phyloP scores from a whole-genome alignment of 495 filamentous ascomycete species.

The Hypoxylon lienhwacheense region DNA sequence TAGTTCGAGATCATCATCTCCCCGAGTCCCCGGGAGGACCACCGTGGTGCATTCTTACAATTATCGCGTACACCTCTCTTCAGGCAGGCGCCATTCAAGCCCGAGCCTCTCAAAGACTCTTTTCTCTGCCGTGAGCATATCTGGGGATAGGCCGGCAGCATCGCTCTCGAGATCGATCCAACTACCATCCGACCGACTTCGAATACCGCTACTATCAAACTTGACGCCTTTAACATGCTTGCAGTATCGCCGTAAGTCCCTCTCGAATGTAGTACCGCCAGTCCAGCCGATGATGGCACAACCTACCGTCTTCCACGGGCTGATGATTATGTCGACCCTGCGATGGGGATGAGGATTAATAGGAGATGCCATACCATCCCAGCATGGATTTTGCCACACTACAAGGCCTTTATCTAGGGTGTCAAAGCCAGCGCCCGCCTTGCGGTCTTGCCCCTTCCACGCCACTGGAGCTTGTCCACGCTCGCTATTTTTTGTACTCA shows the following conservation, averaged over 20 bases:
- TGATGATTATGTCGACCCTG: conserved; percentile 91
- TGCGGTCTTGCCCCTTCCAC: conserved; percentile 49
- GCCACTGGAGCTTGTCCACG: conserved; percentile 67
- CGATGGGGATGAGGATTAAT: conserved; percentile 77
- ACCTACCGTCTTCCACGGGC: conserved; percentile 83
- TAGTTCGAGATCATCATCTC: no score
- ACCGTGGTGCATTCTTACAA: no score
- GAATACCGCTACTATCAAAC: conserved; percentile 88
- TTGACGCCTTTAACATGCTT: conserved; percentile 74
- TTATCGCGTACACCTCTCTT: conserved; percentile 75
- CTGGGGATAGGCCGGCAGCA: conserved; percentile 46
- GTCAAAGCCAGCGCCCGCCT: conserved; percentile 67
- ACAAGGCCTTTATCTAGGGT: conserved; percentile 88
- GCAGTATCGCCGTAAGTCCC: conserved; percentile 79
- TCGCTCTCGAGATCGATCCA: conserved; percentile 64
- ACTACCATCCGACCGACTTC: conserved; percentile 63
- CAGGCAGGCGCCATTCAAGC: conserved; percentile 70
- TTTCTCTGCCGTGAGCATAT: conserved; percentile 72
- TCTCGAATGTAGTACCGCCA: conserved; percentile 83
- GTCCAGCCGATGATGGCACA: conserved; percentile 90
- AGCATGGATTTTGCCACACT: conserved; percentile 85
- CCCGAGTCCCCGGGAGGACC: no score
- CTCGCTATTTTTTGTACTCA: conserved; percentile 65
- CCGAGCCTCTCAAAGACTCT: conserved; percentile 79
- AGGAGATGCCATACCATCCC: conserved; percentile 43